These are phyloP conservation scores for Fonsecaea pugnacius DNA, from an alignment of 2,329 filamentous ascomycete species.

Conservation along the genomic window DNA sequence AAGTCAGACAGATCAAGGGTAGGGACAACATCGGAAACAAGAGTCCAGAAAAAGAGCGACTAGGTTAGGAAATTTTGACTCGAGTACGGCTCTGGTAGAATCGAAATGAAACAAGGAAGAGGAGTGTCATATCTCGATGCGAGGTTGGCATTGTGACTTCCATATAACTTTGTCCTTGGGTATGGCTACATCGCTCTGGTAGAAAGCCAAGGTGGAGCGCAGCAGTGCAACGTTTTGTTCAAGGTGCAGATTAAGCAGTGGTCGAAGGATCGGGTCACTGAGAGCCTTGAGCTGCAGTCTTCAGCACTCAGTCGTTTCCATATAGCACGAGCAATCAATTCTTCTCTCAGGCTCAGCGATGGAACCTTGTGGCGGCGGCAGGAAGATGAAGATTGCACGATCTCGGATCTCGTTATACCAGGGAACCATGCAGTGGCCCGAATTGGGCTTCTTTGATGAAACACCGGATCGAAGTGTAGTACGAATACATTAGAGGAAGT, in stretches of 20 bases:
- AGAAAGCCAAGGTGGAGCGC: not conserved
- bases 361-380: conserved; percentile 1
- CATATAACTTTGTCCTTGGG: not conserved
- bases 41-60: conserved; percentile 4
- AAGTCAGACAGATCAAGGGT: conserved; percentile 8
- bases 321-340: not conserved
- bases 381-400: not conserved
- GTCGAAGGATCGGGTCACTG: not conserved
- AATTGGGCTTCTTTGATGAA: not conserved
- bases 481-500: not conserved
- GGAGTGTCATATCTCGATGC: not conserved
- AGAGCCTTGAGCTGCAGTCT: not conserved
- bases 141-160: not conserved
- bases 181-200: not conserved
- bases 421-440: not conserved
- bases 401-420: not conserved
- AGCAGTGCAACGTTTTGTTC: not conserved
- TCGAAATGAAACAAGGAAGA: not conserved
- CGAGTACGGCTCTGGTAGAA: conserved; percentile 2
- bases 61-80: conserved; percentile 9
- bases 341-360: not conserved
- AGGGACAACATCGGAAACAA: conserved; percentile 12
- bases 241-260: not conserved
- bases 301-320: not conserved
- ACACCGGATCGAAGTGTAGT: not conserved